These are phyloP conservation scores for Nemania sp. DNA, from an alignment of 2,329 filamentous ascomycete genomes.

Conservation along the genomic window DNA sequence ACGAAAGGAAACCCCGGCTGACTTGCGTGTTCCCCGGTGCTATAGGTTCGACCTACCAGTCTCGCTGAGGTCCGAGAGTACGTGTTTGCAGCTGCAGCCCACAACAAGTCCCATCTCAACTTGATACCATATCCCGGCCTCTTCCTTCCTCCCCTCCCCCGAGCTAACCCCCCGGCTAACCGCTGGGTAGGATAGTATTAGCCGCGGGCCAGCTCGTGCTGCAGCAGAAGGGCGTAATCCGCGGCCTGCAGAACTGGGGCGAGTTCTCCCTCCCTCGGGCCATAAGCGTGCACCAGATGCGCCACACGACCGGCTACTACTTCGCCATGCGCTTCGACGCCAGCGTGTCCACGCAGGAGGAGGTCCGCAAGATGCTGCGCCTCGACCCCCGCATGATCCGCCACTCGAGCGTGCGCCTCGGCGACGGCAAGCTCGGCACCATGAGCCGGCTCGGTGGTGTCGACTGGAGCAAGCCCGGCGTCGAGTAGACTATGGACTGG, in stretches of 20 bases:
- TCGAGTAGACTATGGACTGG: conserved; percentile 1
- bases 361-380: conserved; percentile 74
- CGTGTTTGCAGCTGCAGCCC: conserved; percentile 37
- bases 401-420: conserved; percentile 84
- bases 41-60: conserved; percentile 87
- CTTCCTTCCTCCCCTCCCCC: not conserved
- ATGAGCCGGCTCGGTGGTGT: conserved; percentile 55
- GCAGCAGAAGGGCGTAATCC: conserved; percentile 82
- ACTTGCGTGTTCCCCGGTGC: not conserved
- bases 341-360: conserved; percentile 71
- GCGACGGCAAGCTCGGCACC: conserved; percentile 62
- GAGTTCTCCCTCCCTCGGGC: conserved; percentile 84
- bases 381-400: conserved; percentile 91
- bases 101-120: too few relatives aligned
- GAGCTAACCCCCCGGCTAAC: not conserved
- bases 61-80: conserved; percentile 95
- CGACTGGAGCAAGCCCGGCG: conserved; percentile 47
- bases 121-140: not conserved
- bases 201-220: conserved; percentile 84
- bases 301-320: conserved; percentile 87
- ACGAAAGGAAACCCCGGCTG: not conserved
- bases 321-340: conserved; percentile 97
- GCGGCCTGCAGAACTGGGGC: conserved; percentile 94
- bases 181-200: conserved; percentile 76
- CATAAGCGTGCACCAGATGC: conserved; percentile 78